A percentile compares a stretch with the other conserved stretches of the same genome.
Evolutionary conservation across 2,329 filamentous ascomycete species (phyloP).

Genomic region (Xylaria hypoxylon): DNA sequence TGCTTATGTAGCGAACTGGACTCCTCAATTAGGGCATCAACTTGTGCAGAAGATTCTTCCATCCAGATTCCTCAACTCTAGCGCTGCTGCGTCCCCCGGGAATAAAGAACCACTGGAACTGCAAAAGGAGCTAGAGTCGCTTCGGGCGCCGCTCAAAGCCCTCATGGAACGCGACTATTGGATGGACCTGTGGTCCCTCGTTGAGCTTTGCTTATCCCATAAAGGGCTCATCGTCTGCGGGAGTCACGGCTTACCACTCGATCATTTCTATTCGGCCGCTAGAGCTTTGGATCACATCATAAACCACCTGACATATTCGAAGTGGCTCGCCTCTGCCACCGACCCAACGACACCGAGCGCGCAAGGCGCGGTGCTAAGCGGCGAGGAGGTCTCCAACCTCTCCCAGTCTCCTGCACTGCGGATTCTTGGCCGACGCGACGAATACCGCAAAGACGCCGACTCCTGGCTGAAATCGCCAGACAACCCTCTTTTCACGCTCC

Average conservation of each 20-base stretch:
- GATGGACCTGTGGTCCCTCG: conserved; percentile 41
- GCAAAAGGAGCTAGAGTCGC: conserved; percentile 37
- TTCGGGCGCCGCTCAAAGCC: conserved; percentile 39
- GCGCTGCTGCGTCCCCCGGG: conserved; percentile 6
- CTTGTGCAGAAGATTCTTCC: conserved; percentile 38
- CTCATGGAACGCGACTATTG: conserved; percentile 43
- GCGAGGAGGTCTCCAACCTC: conserved; percentile 42
- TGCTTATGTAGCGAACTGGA: conserved; percentile 38
- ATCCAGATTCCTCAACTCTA: conserved; percentile 10
- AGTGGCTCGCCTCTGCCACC: conserved; percentile 40
- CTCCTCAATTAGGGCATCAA: conserved; percentile 34
- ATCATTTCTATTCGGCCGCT: conserved; percentile 39
- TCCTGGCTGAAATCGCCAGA: conserved; percentile 38
- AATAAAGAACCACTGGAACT: conserved; percentile 31
- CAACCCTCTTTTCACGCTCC: conserved; percentile 37
- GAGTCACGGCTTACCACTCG: conserved; percentile 34
- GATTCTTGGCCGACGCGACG: conserved; percentile 36
- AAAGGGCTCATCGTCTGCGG: conserved; percentile 41
- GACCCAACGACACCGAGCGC: conserved; percentile 15
- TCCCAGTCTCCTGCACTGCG: conserved; percentile 39
- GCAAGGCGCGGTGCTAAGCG: conserved; percentile 22
- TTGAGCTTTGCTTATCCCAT: conserved; percentile 39
- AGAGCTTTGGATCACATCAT: conserved; percentile 43
- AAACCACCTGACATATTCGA: conserved; percentile 42
- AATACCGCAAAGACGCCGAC: conserved; percentile 35